These are phyloP conservation scores for Phytopythium cucurbitacearum DNA, from an alignment of 352 stramenopile species.

Conservation along the genomic window DNA sequence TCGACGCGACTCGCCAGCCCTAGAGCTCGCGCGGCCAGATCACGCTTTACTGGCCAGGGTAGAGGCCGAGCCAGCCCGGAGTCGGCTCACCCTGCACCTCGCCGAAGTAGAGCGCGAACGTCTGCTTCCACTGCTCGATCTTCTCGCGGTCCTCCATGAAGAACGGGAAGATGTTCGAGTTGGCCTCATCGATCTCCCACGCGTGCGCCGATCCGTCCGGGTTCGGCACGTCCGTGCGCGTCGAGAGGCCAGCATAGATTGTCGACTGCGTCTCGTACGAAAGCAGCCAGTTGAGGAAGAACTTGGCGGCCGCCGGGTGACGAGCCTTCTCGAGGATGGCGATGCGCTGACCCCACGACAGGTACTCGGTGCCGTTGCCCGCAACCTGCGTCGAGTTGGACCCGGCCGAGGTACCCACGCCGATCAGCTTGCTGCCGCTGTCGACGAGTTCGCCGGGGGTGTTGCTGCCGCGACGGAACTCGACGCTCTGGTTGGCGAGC, in stretches of 20 bases:
- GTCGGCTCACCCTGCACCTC: constrained; percentile 41
- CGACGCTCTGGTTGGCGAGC: constrained; percentile 18
- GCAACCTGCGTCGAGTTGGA: constrained; percentile 8
- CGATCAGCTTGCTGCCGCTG: constrained; percentile 13
- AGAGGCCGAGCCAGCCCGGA: constrained; percentile 28
- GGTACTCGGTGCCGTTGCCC: constrained; percentile 17
- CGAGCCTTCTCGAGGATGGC: constrained; percentile 15
- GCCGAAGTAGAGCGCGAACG: constrained; percentile 50
- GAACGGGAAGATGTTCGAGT: constrained; percentile 2
- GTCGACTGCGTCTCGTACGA: constrained; percentile 8
- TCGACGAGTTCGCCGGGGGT: constrained; percentile 8
- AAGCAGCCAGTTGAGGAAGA: constrained; percentile 20
- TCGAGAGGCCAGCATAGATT: not conserved
- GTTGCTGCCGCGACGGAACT: constrained; percentile 13
- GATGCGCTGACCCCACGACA: constrained; percentile 25
- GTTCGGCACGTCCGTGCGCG: constrained; percentile 4
- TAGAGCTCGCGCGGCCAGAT: too few species aligned
- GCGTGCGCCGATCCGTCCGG: not conserved
- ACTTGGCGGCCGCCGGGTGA: constrained; percentile 12
- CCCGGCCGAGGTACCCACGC: constrained; percentile 9
- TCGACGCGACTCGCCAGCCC: too few species aligned
- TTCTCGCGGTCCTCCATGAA: constrained; percentile 48
- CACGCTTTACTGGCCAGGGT: constrained; percentile 21
- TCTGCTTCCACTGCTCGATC: constrained; percentile 31
- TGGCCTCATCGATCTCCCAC: constrained; percentile 3